A percentile compares a stretch with the other conserved stretches of the same genome.
Conservation (phyloP, 2,329 filamentous ascomycete genomes). For the Colletotrichum lupini region DNA sequence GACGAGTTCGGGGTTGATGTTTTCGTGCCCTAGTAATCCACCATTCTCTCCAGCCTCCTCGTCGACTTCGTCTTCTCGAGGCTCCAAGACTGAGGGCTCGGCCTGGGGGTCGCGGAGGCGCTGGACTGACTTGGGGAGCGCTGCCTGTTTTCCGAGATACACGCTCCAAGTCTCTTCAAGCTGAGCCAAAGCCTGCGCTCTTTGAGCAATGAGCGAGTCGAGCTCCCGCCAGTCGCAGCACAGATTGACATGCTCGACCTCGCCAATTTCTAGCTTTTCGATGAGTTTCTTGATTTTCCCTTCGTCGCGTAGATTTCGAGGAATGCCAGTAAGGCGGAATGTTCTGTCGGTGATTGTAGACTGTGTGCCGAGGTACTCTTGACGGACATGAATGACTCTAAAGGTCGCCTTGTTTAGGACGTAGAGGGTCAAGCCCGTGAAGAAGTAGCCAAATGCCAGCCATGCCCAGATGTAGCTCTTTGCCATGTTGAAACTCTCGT, state of each 20-base stretch:
- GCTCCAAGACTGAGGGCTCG: slow-evolving; percentile 27
- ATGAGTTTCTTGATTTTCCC: slow-evolving; percentile 86
- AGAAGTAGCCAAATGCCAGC: slow-evolving; percentile 93
- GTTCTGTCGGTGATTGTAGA: slow-evolving; percentile 97
- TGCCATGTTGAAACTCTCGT: slow-evolving; percentile 47
- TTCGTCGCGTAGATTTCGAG: slow-evolving; percentile 81
- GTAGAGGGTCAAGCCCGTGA: slow-evolving; percentile 84
- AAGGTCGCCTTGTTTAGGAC: slow-evolving; percentile 86
- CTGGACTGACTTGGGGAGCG: slow-evolving; percentile 49
- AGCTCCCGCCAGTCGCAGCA: slow-evolving; percentile 89
- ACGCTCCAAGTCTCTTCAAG: slow-evolving; percentile 88
- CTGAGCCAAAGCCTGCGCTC: slow-evolving; percentile 73
- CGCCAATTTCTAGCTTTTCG: slow-evolving; percentile 88
- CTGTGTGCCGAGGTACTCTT: slow-evolving; percentile 92
- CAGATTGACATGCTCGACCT: slow-evolving; percentile 86
- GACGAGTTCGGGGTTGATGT: slow-evolving; percentile 38
- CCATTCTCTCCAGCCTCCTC: slow-evolving; percentile 66
- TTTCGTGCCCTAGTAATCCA: slow-evolving; percentile 61
- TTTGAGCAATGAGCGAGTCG: slow-evolving; percentile 77
- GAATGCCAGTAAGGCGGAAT: slow-evolving; percentile 90
- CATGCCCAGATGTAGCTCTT: slow-evolving; percentile 87
- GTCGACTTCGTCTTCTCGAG: slow-evolving; percentile 47
- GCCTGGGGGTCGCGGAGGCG: slow-evolving; percentile 37
- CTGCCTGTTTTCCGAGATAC: slow-evolving; percentile 69
- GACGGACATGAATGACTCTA: slow-evolving; percentile 84